Base-by-base conservation (phyloP, 2,329 filamentous ascomycete genomes). In the Oidium heveae region DNA sequence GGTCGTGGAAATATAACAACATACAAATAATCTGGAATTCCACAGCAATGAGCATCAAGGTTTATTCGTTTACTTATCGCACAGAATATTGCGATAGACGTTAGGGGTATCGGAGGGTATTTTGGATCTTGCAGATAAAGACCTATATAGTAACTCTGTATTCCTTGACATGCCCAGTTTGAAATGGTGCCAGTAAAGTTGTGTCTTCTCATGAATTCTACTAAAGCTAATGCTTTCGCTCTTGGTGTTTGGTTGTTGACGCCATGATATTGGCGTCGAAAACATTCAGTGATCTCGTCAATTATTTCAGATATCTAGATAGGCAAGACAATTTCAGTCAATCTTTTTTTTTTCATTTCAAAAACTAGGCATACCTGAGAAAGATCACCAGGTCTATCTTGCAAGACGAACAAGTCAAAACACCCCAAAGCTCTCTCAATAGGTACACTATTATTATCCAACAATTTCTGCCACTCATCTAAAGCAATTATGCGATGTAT, bases 91-190 rank as follows among this genome's bases (percentile, higher is more conserved):
- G 82, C 82, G 55, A 82, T 82, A 1, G 86, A 91, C 57, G 95
- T 82, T 53, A 95, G 73, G 1, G 89, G 91, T 9, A 95, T 72
- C 1, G 87, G 89, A 32, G 84, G 80, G 62, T 94, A 86, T 0
- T 75, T 73, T 7, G 75, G 69, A 52, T 84, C 79, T 37, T 77
- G 79, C 46, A 96, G 71, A 4, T 84, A 86, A 57, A 93, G 73
- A 10, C 86, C 86, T 55, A 98, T 79, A 61, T 94, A 84, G 61
- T 85, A 93, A 66, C 96, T 94, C 58, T 84, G 78, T 56, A 96
- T 68, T 56, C 82, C 80, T 60, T 86, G 79, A 64, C 91, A 95
- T 55, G 82, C 77, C 44, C 70, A 65, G 8, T 78, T 75, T 4
- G 72, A 70, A n/a, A 77, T 69, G 55, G 86, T 74, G 47, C 87